A percentile compares a stretch with the other conserved stretches of the same genome.
Evolutionary conservation across 1,284 basidiomycete genomes (phyloP).

Genomic region (Microstroma glucosiphilum): DNA sequence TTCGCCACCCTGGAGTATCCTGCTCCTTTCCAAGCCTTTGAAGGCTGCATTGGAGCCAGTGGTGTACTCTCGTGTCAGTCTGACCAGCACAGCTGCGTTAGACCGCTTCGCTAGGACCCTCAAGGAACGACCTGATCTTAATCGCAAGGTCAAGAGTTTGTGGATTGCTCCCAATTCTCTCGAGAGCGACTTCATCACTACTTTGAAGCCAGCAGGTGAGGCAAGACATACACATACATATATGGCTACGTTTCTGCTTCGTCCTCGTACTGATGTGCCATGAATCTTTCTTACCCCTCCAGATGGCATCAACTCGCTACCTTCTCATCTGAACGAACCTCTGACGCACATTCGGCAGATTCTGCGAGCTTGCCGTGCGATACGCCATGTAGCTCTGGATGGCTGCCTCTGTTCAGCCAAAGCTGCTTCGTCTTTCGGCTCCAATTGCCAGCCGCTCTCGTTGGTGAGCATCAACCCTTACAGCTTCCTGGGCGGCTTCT

Average conservation of each 20-base stretch:
- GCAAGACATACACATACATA: constrained; percentile 13
- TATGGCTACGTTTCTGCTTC: constrained; percentile 20
- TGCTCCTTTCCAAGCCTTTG: constrained; percentile 25
- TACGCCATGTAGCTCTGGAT: constrained; percentile 39
- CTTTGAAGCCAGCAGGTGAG: constrained; percentile 32
- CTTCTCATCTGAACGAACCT: background rate
- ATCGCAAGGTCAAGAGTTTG: constrained; percentile 28
- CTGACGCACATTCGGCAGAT: constrained; percentile 13
- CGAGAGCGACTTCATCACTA: constrained; percentile 36
- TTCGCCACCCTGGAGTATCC: constrained; percentile 16
- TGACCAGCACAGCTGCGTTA: constrained; percentile 22
- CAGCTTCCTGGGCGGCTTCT: constrained; percentile 41
- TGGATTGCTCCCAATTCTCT: constrained; percentile 41
- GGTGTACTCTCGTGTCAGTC: constrained; percentile 23
- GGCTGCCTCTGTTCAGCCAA: constrained; percentile 37
- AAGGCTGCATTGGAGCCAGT: constrained; percentile 20
- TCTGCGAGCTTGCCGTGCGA: constrained; percentile 36
- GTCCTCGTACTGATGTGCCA: background rate
- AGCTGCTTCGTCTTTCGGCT: constrained; percentile 38
- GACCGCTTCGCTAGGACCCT: constrained; percentile 26
- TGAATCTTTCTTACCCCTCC: background rate
- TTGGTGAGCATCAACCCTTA: constrained; percentile 46
- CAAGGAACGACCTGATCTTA: constrained; percentile 19
- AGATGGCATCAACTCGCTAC: constrained; percentile 2
- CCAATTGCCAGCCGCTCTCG: constrained; percentile 40